phyloP scores from a whole-genome alignment of 1,284 basidiomycete genomes.

The Quambalaria eucalypti region DNA sequence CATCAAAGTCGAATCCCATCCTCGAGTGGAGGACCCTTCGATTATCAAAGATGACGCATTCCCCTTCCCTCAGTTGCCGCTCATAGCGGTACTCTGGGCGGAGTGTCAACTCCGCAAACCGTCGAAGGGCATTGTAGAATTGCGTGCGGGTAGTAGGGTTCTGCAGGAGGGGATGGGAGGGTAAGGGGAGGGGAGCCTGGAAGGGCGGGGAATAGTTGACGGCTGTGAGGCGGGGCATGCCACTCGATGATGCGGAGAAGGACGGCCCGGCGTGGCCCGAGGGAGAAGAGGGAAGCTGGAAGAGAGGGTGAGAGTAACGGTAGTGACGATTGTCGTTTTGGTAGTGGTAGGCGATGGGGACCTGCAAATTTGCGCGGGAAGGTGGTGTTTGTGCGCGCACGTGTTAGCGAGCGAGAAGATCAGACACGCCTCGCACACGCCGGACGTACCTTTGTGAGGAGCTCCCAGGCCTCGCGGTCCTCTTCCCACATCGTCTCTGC shows the following conservation, averaged over 20 bases:
- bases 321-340: conserved; percentile 81
- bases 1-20: conserved; percentile 62
- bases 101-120: conserved; percentile 60
- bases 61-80: conserved; percentile 69
- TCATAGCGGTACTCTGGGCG: conserved; percentile 56
- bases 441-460: conserved; percentile 53
- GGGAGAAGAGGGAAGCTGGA: conserved; percentile 55
- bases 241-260: conserved; percentile 5
- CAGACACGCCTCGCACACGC: background rate
- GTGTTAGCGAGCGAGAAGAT: too few species aligned
- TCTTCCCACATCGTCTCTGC: conserved; percentile 56
- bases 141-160: conserved; percentile 11
- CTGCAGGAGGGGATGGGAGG: conserved; percentile 15
- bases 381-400: too few species aligned
- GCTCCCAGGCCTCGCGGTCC: conserved; percentile 56
- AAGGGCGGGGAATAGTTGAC: conserved; percentile 94
- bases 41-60: conserved; percentile 87
- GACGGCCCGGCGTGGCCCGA: conserved; percentile 23
- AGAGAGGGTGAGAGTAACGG: conserved; percentile 67
- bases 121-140: conserved; percentile 51
- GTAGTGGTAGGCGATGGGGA: conserved; percentile 78
- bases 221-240: conserved; percentile 36
- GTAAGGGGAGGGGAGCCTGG: conserved; percentile 60
- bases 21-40: conserved; percentile 81
- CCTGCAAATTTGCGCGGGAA: background rate